Base-by-base conservation (phyloP, 1,139 yeast genomes). In the Yamadazyma sp. region DNA sequence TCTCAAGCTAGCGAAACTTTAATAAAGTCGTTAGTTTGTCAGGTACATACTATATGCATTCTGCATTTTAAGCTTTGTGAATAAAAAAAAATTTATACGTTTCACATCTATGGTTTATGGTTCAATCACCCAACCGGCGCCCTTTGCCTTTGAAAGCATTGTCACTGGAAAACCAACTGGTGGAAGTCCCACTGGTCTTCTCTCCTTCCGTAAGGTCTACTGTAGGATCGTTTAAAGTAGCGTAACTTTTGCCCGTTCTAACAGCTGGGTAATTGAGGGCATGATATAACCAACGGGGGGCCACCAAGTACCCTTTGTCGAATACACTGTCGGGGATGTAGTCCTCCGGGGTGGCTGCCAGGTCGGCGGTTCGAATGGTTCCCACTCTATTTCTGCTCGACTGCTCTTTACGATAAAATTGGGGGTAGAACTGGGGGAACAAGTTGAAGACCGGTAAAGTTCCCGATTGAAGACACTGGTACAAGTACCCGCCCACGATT, bases 381-480 rank as follows among this genome's bases (percentile, higher is more conserved):
- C 75, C 75, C 7, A 69, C 73, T 37, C 66, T 54, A 45, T 62
- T 55, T 16, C 69, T 69, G 16, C 45, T 39, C 17, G 41, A 40
- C 17, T 32, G 41, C 39, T 42, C 37, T 3, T 35, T 9, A 8
- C 37, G 29, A 39, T 49, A 48, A 4, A 44, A 46, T n/a, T 36
- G 38, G 37, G 59, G 58, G 34, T 78, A 69, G 1, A 81, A 73
- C 0, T 79, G 78, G 1, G 73, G 66, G 32, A 65, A 49, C 28
- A 72, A 54, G 48, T 72, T 72, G 50, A 67, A 69, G 18, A 72
- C 38, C 2, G 77, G 77, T 24, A 73, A 48, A 0, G 85, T 76
- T 31, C 65, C 62, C 1, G 83, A 75, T 49, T 79, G 83, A 25
- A 78, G 55, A 51, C 87, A 81, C 46, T 76, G 79, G 57, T 80